Evolutionary conservation across 495 filamentous ascomycete species (phyloP).

Genomic region (Hyaloscypha hepaticicola): DNA sequence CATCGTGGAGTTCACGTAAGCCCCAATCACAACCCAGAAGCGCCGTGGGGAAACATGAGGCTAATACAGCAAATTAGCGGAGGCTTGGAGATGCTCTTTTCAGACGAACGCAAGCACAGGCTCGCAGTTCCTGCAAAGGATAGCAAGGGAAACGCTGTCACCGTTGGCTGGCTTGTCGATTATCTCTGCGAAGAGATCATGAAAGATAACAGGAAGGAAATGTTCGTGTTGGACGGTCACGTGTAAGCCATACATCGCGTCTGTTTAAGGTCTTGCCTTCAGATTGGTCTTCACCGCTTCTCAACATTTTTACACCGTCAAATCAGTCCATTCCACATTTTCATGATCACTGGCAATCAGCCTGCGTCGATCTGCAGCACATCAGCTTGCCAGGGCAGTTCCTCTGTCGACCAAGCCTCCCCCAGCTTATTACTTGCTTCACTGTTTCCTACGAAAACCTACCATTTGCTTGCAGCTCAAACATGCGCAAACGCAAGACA

Average conservation of each 20-base stretch:
- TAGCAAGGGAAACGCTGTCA: constrained; percentile 56
- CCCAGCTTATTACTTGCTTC: constrained; percentile 7
- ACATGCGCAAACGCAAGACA: constrained; percentile 6
- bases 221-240: constrained; percentile 84
- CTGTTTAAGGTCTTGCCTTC: background rate
- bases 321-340: constrained; percentile 26
- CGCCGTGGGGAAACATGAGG: constrained; percentile 9
- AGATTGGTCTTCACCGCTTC: constrained; percentile 20
- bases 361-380: constrained; percentile 18
- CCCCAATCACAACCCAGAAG: constrained; percentile 16
- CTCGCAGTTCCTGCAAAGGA: constrained; percentile 66
- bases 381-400: constrained; percentile 32
- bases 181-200: constrained; percentile 83
- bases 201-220: constrained; percentile 80
- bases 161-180: constrained; percentile 71
- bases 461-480: background rate
- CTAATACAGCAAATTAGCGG: constrained; percentile 48
- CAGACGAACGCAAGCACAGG: constrained; percentile 69
- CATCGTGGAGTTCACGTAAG: constrained; percentile 75
- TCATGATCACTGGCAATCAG: constrained; percentile 14
- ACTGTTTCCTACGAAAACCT: constrained; percentile 4
- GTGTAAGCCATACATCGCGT: constrained; percentile 61
- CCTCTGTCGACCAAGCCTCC: constrained; percentile 8
- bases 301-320: constrained; percentile 14
- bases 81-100: constrained; percentile 93